Conservation (phyloP, 768 basidiomycete species). For the Rhodotorula graminis region DNA sequence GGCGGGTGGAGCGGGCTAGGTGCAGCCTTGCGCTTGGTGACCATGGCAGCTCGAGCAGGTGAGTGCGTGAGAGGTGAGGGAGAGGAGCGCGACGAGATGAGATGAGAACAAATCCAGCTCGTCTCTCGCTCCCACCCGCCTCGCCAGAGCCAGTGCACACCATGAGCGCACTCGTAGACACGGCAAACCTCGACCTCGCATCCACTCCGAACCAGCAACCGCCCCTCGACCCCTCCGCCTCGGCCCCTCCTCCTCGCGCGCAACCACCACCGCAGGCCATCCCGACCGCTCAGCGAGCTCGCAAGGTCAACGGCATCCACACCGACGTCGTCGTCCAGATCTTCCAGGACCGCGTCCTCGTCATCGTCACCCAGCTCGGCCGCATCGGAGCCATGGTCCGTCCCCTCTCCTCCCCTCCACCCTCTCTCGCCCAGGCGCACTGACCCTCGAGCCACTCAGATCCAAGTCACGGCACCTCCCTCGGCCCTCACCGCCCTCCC, state of each 20-base stretch:
- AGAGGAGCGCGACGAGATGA: not conserved
- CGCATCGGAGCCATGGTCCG: constrained; percentile 82
- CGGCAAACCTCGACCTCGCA: constrained; percentile 30
- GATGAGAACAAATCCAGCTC: too few relatives aligned
- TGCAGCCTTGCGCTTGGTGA: not conserved
- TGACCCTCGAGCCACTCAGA: constrained; percentile 50
- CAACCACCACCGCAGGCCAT: constrained; percentile 34
- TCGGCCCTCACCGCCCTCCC: constrained; percentile 54
- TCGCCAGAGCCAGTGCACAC: too few relatives aligned
- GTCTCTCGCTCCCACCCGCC: not conserved
- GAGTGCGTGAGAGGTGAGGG: not conserved
- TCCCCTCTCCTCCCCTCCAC: not conserved
- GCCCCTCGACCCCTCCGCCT: not conserved
- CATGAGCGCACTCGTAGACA: constrained; percentile 29
- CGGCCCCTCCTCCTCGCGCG: not conserved
- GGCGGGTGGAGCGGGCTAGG: constrained; percentile 19
- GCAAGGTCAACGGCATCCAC: constrained; percentile 55
- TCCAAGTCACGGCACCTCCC: constrained; percentile 71
- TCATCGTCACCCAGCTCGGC: constrained; percentile 83
- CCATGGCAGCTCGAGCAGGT: not conserved
- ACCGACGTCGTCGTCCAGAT: constrained; percentile 75
- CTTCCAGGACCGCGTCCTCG: constrained; percentile 72
- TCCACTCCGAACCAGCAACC: not conserved
- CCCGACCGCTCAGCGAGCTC: constrained; percentile 55
- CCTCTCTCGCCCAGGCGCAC: not conserved